Percentiles rank a stretch among this genome's conserved stretches.
Conservation (phyloP, 306 rosid species). For the Hippophae gyantsensis region DNA sequence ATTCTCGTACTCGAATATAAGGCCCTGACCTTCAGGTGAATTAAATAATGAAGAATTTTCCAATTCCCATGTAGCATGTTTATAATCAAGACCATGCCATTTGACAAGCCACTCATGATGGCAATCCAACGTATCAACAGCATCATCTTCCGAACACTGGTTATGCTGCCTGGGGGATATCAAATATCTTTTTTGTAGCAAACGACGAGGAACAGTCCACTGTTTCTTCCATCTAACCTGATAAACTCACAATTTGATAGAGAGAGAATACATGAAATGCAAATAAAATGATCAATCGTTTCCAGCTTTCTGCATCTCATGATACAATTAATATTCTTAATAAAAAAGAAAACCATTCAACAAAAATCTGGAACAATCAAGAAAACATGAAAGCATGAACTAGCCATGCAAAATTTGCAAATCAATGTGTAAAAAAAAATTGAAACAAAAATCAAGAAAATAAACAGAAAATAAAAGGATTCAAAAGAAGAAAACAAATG, state of each 20-base stretch:
- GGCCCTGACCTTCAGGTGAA: slow-evolving; percentile 38
- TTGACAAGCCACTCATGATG: slow-evolving; percentile 62
- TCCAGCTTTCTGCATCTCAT: too few species aligned
- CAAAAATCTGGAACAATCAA: too few species aligned
- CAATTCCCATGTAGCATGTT: slow-evolving; percentile 63
- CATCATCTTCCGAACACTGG: slow-evolving; percentile 19
- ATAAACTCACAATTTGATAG: slow-evolving; percentile 2
- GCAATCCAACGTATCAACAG: slow-evolving; percentile 25
- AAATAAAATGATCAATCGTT: too few species aligned
- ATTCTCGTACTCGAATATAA: slow-evolving; percentile 42
- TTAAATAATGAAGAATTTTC: slow-evolving; percentile 37
- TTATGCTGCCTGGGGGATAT: slow-evolving; percentile 22
- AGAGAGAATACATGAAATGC: background rate
- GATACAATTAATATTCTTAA: too few species aligned
- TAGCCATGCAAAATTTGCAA: too few species aligned
- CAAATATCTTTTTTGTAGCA: slow-evolving; percentile 44
- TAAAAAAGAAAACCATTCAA: too few species aligned
- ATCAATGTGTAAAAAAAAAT: too few species aligned
- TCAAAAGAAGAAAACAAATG: background rate
- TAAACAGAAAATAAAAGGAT: background rate
- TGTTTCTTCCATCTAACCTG: slow-evolving; percentile 43
- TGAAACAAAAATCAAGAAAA: too few species aligned
- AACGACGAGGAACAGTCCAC: slow-evolving; percentile 59
- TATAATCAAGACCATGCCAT: slow-evolving; percentile 60
- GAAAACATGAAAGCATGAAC: too few species aligned